Conservation (phyloP, 345 rosid genomes). For the Gossypium turneri region DNA sequence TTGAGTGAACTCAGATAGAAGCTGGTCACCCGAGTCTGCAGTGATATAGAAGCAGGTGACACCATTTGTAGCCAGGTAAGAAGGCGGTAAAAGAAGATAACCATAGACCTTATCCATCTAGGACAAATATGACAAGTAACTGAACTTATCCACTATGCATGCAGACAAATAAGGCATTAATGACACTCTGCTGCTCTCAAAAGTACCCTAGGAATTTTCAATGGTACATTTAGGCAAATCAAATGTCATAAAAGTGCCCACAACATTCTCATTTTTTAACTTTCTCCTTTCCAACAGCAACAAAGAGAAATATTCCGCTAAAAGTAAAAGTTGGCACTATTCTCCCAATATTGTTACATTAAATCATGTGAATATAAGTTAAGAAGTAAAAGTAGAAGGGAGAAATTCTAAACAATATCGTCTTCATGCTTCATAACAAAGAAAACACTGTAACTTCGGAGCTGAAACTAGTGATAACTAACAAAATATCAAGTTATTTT, state of each 20-base stretch:
- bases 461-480: slow-evolving; percentile 6
- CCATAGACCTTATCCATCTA: not conserved
- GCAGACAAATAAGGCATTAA: not conserved
- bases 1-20: not conserved
- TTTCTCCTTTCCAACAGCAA: not conserved
- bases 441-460: not conserved
- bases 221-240: not conserved
- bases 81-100: not conserved
- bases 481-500: not conserved
- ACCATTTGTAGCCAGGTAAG: not conserved
- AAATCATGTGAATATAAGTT: not conserved
- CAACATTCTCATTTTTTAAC: not conserved
- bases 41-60: not conserved
- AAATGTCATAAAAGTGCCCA: not conserved
- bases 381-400: not conserved
- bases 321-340: no score
- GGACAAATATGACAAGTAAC: not conserved
- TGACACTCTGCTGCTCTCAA: not conserved
- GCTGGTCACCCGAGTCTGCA: not conserved
- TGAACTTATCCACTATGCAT: not conserved
- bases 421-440: not conserved
- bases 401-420: not conserved
- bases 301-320: not conserved
- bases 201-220: not conserved
- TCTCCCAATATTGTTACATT: no score